phyloP scores from a whole-genome alignment of 371 early-diverging fungal genomes.

The Lichtheimia ornata region DNA sequence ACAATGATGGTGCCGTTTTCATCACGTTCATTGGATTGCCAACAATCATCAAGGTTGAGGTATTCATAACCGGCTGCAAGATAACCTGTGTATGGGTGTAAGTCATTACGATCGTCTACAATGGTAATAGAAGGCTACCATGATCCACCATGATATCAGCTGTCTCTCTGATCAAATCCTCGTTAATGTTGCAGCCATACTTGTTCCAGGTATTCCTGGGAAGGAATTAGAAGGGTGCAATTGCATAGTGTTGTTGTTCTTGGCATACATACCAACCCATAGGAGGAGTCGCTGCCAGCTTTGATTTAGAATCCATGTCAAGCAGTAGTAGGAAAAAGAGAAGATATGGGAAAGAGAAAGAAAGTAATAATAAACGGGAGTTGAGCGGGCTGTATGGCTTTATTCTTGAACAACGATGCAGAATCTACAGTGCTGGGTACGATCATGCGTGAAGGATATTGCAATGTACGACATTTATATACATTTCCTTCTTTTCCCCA shows the following conservation, averaged over 20 bases:
- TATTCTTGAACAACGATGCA: too few relatives aligned
- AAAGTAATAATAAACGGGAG: too few relatives aligned
- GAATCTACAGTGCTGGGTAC: too few relatives aligned
- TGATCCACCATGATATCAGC: conserved; percentile 31
- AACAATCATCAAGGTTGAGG: conserved; percentile 50
- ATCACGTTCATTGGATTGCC: conserved; percentile 34
- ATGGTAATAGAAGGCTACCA: neutral
- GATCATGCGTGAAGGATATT: too few relatives aligned
- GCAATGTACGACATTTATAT: too few relatives aligned
- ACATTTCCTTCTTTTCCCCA: too few relatives aligned
- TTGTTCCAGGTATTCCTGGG: conserved; percentile 46
- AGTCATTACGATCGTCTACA: neutral
- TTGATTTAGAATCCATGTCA: neutral
- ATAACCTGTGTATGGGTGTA: conserved; percentile 6
- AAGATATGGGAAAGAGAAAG: too few relatives aligned
- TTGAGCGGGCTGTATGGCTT: too few relatives aligned
- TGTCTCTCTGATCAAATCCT: conserved; percentile 24
- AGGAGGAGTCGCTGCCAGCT: conserved; percentile 13
- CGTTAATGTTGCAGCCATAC: conserved; percentile 38
- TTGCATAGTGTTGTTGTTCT: neutral
- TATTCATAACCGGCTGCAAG: conserved; percentile 33
- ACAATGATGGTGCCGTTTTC: conserved; percentile 34
- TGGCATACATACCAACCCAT: conserved; percentile 18
- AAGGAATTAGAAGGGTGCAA: neutral
- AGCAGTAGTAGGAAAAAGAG: too few relatives aligned